These are phyloP conservation scores for Epichloe elymi DNA, from an alignment of 2,329 filamentous ascomycete genomes.

Conservation along the genomic window DNA sequence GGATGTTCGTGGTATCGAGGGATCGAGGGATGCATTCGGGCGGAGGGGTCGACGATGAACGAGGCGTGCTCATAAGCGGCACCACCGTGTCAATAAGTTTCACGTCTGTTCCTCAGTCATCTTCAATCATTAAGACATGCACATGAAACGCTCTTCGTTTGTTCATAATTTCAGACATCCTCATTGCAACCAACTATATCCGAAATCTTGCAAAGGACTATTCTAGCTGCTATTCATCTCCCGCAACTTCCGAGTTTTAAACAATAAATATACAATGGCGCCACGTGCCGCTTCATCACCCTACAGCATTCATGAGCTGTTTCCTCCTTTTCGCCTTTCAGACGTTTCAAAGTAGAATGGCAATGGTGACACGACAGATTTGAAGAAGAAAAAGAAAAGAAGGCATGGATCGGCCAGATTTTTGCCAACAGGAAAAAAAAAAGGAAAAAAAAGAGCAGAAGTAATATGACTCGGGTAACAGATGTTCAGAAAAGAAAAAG, in stretches of 20 bases:
- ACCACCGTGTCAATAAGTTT: too few species aligned
- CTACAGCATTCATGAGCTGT: slow-evolving; percentile 12
- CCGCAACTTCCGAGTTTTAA: slow-evolving; percentile 6
- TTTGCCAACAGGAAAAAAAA: slow-evolving; percentile 12
- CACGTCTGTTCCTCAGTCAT: background rate
- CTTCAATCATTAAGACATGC: background rate
- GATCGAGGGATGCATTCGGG: slow-evolving; percentile 30
- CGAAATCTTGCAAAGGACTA: background rate
- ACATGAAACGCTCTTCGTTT: background rate
- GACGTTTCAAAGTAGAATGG: slow-evolving; percentile 10
- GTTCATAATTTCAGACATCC: slow-evolving; percentile 8
- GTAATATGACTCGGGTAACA: background rate
- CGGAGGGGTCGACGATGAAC: slow-evolving; percentile 18
- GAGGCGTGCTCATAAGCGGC: background rate
- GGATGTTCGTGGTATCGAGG: slow-evolving; percentile 62
- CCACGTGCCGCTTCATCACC: slow-evolving; percentile 10
- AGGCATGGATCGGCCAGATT: background rate
- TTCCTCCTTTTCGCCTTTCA: slow-evolving; percentile 11
- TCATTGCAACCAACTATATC: background rate
- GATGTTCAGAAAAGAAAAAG: background rate
- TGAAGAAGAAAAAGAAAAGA: slow-evolving; percentile 1
- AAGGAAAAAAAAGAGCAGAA: slow-evolving; percentile 6
- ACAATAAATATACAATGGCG: slow-evolving; percentile 20
- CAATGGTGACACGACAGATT: slow-evolving; percentile 12
- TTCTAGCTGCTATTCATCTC: background rate